These are phyloP conservation scores for Ganoderma multipileum DNA, from an alignment of 1,284 basidiomycete species.

Conservation along the genomic window DNA sequence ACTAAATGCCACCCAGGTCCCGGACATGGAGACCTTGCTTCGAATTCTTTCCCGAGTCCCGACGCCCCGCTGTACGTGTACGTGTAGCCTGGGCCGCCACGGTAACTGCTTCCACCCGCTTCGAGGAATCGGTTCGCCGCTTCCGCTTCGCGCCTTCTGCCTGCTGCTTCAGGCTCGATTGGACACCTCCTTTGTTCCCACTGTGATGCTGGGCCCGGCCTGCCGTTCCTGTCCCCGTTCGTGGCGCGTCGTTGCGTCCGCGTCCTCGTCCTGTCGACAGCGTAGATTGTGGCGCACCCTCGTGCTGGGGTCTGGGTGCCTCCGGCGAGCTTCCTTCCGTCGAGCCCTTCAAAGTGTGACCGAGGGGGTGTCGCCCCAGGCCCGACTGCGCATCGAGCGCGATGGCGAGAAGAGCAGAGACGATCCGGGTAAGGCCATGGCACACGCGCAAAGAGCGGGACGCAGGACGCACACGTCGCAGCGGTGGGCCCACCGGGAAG, in stretches of 20 bases:
- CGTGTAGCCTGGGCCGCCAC: neutral
- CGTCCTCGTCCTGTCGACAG: neutral
- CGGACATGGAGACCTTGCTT: neutral
- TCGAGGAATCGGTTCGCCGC: neutral
- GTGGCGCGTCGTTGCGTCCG: neutral
- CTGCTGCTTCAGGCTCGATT: neutral
- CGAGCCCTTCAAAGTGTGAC: neutral
- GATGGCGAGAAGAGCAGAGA: neutral
- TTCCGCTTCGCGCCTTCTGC: neutral
- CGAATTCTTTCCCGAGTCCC: too few relatives aligned
- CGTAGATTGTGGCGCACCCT: neutral
- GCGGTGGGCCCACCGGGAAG: neutral
- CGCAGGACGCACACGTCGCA: neutral
- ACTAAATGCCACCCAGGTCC: neutral
- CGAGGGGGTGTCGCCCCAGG: too few relatives aligned
- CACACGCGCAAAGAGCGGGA: too few relatives aligned
- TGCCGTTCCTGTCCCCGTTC: constrained; percentile 1
- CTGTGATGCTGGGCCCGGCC: neutral
- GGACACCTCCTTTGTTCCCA: neutral
- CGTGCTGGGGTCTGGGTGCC: neutral
- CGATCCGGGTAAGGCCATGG: neutral
- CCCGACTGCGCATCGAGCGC: neutral
- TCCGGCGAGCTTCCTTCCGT: neutral
- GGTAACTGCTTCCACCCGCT: neutral
- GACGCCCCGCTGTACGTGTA: neutral